Conservation (phyloP, 805 yeast species). For the Pichia manshurica region DNA sequence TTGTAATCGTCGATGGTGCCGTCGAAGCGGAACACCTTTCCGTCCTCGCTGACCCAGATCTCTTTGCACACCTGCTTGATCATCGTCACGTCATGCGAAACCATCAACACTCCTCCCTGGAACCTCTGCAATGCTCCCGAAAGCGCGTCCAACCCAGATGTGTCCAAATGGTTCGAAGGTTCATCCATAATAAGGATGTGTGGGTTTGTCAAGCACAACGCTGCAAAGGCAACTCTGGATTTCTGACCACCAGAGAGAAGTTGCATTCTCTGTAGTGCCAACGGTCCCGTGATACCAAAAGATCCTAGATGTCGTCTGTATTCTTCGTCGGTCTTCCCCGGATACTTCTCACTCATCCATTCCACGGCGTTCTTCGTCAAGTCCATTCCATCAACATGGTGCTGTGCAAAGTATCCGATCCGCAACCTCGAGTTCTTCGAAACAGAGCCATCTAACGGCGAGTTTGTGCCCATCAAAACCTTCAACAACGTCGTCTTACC, state of each 20-base stretch:
- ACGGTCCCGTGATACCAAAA: slow-evolving; percentile 92
- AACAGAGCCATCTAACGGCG: slow-evolving; percentile 73
- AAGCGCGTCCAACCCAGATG: slow-evolving; percentile 93
- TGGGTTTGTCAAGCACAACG: slow-evolving; percentile 82
- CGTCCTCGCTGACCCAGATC: slow-evolving; percentile 92
- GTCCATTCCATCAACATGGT: slow-evolving; percentile 98
- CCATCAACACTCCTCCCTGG: slow-evolving; percentile 96
- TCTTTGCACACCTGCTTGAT: slow-evolving; percentile 86
- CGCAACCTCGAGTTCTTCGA: slow-evolving; percentile 79
- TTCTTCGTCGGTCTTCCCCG: slow-evolving; percentile 94
- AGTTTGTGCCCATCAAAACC: slow-evolving; percentile 69
- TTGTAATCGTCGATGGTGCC: slow-evolving; percentile 88
- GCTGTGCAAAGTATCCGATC: slow-evolving; percentile 97
- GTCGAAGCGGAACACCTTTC: slow-evolving; percentile 66
- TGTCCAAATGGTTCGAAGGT: slow-evolving; percentile 98
- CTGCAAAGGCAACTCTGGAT: slow-evolving; percentile 97
- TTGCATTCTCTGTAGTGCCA: slow-evolving; percentile 87
- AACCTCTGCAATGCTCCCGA: slow-evolving; percentile 82
- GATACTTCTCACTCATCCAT: slow-evolving; percentile 86
- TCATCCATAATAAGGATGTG: slow-evolving; percentile 91
- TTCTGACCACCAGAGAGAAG: slow-evolving; percentile 96
- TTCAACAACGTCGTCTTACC: slow-evolving; percentile 96
- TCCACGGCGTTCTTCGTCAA: slow-evolving; percentile 76
- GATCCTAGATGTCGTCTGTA: slow-evolving; percentile 95
- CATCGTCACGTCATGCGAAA: slow-evolving; percentile 92